A percentile compares a stretch with the other conserved stretches of the same genome.
Conservation (phyloP, 352 stramenopile species). For the Globisporangium cystogenes region DNA sequence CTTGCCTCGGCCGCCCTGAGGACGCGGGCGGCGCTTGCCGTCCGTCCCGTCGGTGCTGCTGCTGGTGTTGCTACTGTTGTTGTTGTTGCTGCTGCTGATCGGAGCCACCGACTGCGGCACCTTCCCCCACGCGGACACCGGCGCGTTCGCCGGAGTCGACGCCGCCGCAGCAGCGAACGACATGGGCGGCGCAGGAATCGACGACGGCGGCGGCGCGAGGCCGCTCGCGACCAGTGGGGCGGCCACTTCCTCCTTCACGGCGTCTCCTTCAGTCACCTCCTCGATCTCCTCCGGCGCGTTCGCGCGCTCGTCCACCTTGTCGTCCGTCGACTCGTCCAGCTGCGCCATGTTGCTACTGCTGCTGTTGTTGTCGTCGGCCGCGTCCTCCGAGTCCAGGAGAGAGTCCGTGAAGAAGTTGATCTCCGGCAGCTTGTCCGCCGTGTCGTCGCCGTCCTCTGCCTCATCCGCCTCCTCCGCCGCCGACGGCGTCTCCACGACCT, state of each 20-base stretch:
- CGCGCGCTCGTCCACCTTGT: conserved; percentile 13
- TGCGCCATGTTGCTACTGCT: background rate
- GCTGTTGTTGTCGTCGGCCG: background rate
- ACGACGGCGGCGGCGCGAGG: conserved; percentile 12
- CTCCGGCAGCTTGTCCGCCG: conserved; percentile 44
- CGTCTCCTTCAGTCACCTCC: background rate
- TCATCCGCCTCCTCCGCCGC: conserved; percentile 30
- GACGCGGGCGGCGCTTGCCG: conserved; percentile 21
- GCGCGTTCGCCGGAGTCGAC: conserved; percentile 14
- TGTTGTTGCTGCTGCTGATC: conserved; percentile 17
- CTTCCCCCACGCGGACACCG: conserved; percentile 16
- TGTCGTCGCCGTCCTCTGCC: too few relatives aligned
- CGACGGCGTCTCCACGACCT: conserved; percentile 9
- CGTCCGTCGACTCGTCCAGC: conserved; percentile 14
- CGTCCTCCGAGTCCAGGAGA: conserved; percentile 29
- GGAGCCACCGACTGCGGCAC: background rate
- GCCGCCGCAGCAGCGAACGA: conserved; percentile 42
- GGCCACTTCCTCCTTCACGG: background rate
- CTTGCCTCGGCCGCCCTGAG: conserved; percentile 25
- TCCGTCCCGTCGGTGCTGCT: conserved; percentile 9
- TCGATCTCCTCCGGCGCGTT: conserved; percentile 13
- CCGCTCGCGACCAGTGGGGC: too few relatives aligned
- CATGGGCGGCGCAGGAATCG: conserved; percentile 29
- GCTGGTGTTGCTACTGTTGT: conserved; percentile 13
- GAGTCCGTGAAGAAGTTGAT: conserved; percentile 88